phyloP scores from a whole-genome alignment of 2,329 filamentous ascomycete genomes.

The Nannizziopsis barbatae region DNA sequence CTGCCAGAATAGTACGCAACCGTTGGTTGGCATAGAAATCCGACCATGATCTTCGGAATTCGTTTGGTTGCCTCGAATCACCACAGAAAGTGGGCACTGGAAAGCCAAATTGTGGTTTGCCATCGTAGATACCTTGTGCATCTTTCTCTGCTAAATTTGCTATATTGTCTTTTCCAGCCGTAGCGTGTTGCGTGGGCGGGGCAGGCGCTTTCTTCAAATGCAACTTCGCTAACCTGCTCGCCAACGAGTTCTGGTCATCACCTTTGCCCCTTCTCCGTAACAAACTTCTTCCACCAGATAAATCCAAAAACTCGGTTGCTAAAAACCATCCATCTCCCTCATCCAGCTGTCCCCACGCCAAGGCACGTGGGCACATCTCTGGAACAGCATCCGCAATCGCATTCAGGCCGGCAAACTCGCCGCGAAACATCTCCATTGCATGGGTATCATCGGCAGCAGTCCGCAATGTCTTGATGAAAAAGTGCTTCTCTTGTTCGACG shows the following conservation, averaged over 20 bases:
- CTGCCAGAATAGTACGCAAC: constrained; percentile 52
- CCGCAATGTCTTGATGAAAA: constrained; percentile 33
- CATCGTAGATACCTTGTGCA: constrained; percentile 40
- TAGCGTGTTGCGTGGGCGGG: constrained; percentile 3
- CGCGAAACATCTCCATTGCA: constrained; percentile 37
- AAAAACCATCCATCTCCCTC: constrained; percentile 4
- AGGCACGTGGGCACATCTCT: constrained; percentile 61
- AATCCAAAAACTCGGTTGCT: background rate
- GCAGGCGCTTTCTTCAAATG: constrained; percentile 63
- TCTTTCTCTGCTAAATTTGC: constrained; percentile 10
- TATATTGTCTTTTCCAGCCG: background rate
- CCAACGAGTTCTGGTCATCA: constrained; percentile 42
- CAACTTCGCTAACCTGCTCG: constrained; percentile 63
- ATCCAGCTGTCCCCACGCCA: constrained; percentile 52
- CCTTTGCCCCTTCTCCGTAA: constrained; percentile 43
- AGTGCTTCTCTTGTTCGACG: constrained; percentile 21
- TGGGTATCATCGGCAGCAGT: background rate
- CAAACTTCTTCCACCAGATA: constrained; percentile 49
- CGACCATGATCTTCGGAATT: constrained; percentile 62
- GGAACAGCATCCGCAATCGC: constrained; percentile 64
- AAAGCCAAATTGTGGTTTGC: constrained; percentile 65
- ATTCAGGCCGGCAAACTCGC: constrained; percentile 74
- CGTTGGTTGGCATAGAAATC: constrained; percentile 75
- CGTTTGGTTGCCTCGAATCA: constrained; percentile 69
- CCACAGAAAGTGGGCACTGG: constrained; percentile 78